These are phyloP conservation scores for Aspergillus sp. DNA, from an alignment of 2,329 filamentous ascomycete species.

Conservation along the genomic window DNA sequence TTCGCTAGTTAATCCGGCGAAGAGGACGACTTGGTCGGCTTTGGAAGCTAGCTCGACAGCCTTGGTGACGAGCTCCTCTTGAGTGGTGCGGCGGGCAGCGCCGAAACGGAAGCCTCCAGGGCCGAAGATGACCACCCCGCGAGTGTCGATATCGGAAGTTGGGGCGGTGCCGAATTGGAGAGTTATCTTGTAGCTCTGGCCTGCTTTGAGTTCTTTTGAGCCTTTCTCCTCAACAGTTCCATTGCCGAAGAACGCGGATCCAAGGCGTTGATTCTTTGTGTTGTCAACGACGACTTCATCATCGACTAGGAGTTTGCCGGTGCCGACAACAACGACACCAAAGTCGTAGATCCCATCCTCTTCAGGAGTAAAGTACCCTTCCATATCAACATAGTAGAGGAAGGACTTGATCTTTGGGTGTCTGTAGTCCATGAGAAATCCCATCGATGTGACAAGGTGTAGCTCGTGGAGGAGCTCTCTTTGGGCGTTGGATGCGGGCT, in stretches of 20 bases:
- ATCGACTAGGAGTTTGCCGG: constrained; percentile 65
- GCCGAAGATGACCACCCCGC: constrained; percentile 52
- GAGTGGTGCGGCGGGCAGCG: constrained; percentile 58
- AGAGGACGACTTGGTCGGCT: constrained; percentile 75
- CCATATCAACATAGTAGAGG: constrained; percentile 62
- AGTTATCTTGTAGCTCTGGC: constrained; percentile 58
- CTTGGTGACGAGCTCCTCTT: constrained; percentile 60
- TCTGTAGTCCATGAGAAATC: constrained; percentile 55
- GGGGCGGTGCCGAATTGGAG: constrained; percentile 62
- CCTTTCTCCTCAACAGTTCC: constrained; percentile 66
- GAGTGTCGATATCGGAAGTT: constrained; percentile 56
- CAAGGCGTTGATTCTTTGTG: constrained; percentile 61
- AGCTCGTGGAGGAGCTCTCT: constrained; percentile 55
- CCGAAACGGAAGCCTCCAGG: constrained; percentile 64
- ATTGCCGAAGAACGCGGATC: constrained; percentile 65
- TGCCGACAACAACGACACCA: constrained; percentile 65
- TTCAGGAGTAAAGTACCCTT: constrained; percentile 60
- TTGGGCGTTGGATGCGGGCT: constrained; percentile 51
- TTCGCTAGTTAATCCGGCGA: constrained; percentile 74
- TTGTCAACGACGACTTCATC: constrained; percentile 65
- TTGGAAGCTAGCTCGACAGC: constrained; percentile 67
- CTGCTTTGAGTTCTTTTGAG: constrained; percentile 57
- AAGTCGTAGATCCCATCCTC: constrained; percentile 64
- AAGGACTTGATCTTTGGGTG: constrained; percentile 54
- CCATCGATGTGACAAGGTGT: constrained; percentile 43